These are phyloP conservation scores for Mycena epipterygia DNA, from an alignment of 768 basidiomycete genomes.

Conservation along the genomic window DNA sequence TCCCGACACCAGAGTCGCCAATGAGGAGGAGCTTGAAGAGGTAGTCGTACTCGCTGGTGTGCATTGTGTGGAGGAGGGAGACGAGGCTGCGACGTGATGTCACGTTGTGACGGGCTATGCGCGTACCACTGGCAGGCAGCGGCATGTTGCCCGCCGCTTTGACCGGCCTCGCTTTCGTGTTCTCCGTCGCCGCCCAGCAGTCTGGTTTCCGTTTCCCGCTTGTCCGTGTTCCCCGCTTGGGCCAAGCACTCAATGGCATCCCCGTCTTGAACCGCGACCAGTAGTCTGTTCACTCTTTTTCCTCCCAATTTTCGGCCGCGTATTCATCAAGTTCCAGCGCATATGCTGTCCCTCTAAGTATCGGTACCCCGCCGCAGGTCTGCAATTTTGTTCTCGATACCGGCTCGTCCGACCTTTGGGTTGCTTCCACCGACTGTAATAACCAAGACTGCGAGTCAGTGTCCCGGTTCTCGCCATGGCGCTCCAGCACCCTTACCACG, in stretches of 20 bases:
- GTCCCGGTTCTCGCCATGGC: conserved; percentile 52
- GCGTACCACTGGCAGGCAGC: not conserved
- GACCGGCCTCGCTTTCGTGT: not conserved
- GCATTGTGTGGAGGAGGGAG: conserved; percentile 62
- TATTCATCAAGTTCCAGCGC: conserved; percentile 15
- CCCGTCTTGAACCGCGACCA: conserved; percentile 21
- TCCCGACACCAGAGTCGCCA: conserved; percentile 87
- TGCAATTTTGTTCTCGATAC: conserved; percentile 60
- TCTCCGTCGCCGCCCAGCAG: conserved; percentile 16
- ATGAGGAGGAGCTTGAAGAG: conserved; percentile 97
- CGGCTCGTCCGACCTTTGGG: conserved; percentile 73
- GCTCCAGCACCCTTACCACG: conserved; percentile 45
- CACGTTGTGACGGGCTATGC: not conserved
- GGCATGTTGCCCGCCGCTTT: not conserved
- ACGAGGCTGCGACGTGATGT: not conserved
- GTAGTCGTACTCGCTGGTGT: conserved; percentile 97
- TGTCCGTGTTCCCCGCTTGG: conserved; percentile 20
- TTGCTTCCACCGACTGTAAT: conserved; percentile 61
- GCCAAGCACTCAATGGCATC: conserved; percentile 25
- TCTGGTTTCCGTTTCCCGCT: conserved; percentile 15
- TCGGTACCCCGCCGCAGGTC: conserved; percentile 53
- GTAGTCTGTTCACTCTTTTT: conserved; percentile 2
- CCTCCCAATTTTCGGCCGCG: not conserved
- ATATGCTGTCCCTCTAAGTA: conserved; percentile 49
- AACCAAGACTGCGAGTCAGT: conserved; percentile 60